Conservation (phyloP, 805 yeast species). For the Myxozyma geophila region DNA sequence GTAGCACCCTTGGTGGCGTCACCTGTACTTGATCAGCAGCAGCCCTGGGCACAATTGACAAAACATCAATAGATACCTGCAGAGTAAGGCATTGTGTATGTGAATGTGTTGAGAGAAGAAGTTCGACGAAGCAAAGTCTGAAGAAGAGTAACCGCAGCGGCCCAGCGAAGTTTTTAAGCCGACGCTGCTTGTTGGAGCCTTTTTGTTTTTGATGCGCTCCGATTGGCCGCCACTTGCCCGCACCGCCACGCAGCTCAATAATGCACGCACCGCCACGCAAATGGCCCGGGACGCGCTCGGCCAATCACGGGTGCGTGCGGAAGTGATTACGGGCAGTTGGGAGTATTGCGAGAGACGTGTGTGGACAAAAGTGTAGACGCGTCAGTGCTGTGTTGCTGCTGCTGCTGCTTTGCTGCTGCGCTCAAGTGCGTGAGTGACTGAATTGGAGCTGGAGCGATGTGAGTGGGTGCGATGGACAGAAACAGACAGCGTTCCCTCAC, state of each 20-base stretch:
- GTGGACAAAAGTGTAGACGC: neutral
- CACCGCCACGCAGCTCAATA: conserved; percentile 9
- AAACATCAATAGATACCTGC: conserved; percentile 18
- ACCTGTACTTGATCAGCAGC: conserved; percentile 46
- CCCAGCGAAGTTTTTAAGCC: neutral
- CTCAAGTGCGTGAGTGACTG: too few species aligned
- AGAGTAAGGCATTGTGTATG: conserved; percentile 34
- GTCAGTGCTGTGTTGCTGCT: too few species aligned
- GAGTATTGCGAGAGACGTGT: neutral
- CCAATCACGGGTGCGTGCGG: conserved; percentile 3
- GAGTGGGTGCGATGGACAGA: too few species aligned
- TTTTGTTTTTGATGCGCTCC: conserved; percentile 6
- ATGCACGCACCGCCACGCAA: neutral
- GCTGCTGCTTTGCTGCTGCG: too few species aligned
- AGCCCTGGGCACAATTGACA: neutral
- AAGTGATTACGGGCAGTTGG: neutral
- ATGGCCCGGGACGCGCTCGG: neutral
- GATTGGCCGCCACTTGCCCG: conserved; percentile 24
- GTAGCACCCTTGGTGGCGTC: conserved; percentile 95
- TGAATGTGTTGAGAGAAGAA: neutral
- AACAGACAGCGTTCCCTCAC: too few species aligned
- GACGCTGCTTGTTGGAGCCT: neutral
- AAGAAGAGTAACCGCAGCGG: neutral
- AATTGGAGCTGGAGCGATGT: too few species aligned
- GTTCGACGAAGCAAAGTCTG: neutral